These are phyloP conservation scores for Penicillium sp. DNA, from an alignment of 2,329 filamentous ascomycete species.

Conservation along the genomic window DNA sequence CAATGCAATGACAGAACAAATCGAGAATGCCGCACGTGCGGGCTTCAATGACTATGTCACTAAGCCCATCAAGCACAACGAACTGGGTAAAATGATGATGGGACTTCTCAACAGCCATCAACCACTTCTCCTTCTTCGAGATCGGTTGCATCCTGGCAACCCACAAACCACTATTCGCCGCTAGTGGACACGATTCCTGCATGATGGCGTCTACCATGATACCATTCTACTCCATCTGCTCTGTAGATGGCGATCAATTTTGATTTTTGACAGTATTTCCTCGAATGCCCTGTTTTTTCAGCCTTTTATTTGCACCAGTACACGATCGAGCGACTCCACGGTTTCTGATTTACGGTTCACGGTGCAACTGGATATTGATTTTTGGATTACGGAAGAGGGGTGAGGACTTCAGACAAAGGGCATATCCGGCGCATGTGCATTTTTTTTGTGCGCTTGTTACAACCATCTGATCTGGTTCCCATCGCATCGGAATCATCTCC, in stretches of 20 bases:
- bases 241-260: not conserved
- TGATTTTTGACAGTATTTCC: not conserved
- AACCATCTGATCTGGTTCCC: not conserved
- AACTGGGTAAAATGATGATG: conserved; percentile 52
- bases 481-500: not conserved
- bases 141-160: conserved; percentile 32
- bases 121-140: conserved; percentile 44
- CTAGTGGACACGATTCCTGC: not conserved
- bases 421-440: not conserved
- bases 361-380: conserved; percentile 1
- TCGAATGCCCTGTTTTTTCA: not conserved
- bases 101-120: conserved; percentile 44
- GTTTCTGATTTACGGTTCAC: conserved; percentile 2
- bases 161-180: conserved; percentile 18
- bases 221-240: not conserved
- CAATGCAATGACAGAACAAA: conserved; percentile 52
- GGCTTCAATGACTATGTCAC: conserved; percentile 53
- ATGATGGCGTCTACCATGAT: not conserved
- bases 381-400: not conserved
- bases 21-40: conserved; percentile 46
- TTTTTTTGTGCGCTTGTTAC: not conserved
- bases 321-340: conserved; percentile 7
- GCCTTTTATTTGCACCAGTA: not conserved
- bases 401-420: not conserved
- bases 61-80: conserved; percentile 52